Conservation (phyloP, 331 rosid species). For the Ulmus americana region DNA sequence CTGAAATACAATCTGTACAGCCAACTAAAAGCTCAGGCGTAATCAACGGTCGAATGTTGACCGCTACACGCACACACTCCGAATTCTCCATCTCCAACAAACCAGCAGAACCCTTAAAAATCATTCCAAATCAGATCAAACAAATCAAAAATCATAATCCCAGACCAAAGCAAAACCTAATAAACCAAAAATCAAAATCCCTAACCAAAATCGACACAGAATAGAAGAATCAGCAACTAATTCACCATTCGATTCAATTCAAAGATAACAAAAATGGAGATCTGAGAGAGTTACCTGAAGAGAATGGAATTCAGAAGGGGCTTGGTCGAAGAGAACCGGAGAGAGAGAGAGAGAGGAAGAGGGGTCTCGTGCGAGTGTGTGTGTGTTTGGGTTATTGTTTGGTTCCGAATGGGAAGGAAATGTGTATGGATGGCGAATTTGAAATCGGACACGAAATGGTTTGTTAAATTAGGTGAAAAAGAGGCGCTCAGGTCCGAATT, state of each 20-base stretch:
- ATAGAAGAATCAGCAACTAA: conserved; percentile 3
- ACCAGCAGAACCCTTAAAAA: background rate
- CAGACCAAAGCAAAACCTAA: background rate
- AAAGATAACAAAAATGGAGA: background rate
- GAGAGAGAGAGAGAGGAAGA: conserved; percentile 8
- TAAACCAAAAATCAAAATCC: background rate
- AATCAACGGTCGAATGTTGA: conserved; percentile 71
- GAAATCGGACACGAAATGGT: conserved; percentile 39
- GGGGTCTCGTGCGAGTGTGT: background rate
- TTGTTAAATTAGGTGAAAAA: conserved; percentile 38
- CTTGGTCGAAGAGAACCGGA: background rate
- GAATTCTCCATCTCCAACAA: conserved; percentile 42
- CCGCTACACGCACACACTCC: conserved; percentile 78
- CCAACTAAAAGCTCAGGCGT: conserved; percentile 72
- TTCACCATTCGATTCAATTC: background rate
- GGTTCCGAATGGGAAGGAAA: conserved; percentile 23
- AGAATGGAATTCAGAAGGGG: background rate
- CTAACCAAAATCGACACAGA: background rate
- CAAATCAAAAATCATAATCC: background rate
- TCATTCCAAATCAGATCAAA: conserved; percentile 2
- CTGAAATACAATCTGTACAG: conserved; percentile 79
- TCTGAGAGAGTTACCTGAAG: conserved; percentile 13
- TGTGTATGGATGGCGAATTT: conserved; percentile 23
- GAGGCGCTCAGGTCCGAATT: conserved; percentile 61
- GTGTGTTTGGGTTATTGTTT: conserved; percentile 6